Percentiles rank a stretch among this genome's conserved stretches.
Evolutionary conservation across 306 rosid genomes (phyloP).

Genomic region (Hippophae rhamnoides): DNA sequence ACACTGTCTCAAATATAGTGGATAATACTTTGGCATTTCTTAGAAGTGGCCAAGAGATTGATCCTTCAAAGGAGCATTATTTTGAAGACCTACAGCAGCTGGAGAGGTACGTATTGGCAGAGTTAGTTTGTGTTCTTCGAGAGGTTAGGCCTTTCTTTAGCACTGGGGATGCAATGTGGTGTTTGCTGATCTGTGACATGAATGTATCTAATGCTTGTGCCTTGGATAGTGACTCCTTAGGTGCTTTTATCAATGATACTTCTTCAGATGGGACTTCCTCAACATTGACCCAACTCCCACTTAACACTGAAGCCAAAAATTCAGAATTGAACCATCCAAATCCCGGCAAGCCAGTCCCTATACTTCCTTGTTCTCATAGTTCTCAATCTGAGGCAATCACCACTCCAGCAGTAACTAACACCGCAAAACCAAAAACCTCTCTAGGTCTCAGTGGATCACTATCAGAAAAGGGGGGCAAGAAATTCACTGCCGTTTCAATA

Average conservation of each 20-base stretch:
- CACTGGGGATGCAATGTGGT: slow-evolving; percentile 96
- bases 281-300: slow-evolving; percentile 31
- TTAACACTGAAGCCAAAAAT: slow-evolving; percentile 41
- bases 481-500: slow-evolving; percentile 27
- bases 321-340: slow-evolving; percentile 43
- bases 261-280: slow-evolving; percentile 32
- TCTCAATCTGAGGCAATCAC: slow-evolving; percentile 37
- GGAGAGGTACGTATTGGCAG: slow-evolving; percentile 75
- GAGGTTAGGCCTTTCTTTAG: slow-evolving; percentile 84
- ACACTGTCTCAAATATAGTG: slow-evolving; percentile 69
- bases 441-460: slow-evolving; percentile 25
- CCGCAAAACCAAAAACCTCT: slow-evolving; percentile 31
- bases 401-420: slow-evolving; percentile 26
- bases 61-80: slow-evolving; percentile 59
- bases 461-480: slow-evolving; percentile 36
- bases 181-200: slow-evolving; percentile 79
- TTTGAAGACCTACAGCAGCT: slow-evolving; percentile 80
- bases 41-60: slow-evolving; percentile 65
- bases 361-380: slow-evolving; percentile 29
- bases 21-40: slow-evolving; percentile 64
- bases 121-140: slow-evolving; percentile 79
- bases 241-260: slow-evolving; percentile 32
- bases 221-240: slow-evolving; percentile 48
- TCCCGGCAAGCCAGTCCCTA: slow-evolving; percentile 34
- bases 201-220: slow-evolving; percentile 83